These are phyloP conservation scores for Arthrobotrys pseudoclavata DNA, from an alignment of 2,329 filamentous ascomycete genomes.

Conservation along the genomic window DNA sequence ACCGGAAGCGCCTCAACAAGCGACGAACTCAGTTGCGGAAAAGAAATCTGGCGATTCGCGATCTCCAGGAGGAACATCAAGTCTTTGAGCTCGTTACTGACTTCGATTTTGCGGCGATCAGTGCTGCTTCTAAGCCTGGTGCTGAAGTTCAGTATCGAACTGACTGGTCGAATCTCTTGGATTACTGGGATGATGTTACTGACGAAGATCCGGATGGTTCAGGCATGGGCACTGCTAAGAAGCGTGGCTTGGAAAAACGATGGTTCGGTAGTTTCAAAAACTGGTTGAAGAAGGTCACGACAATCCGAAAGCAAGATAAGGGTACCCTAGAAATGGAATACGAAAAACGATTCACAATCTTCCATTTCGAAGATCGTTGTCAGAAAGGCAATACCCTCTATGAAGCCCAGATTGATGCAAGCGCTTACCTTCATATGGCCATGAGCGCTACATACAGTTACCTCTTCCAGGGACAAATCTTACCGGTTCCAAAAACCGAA, in stretches of 20 bases:
- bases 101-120: slow-evolving; percentile 25
- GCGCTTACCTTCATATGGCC: slow-evolving; percentile 38
- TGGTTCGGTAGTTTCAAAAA: slow-evolving; percentile 26
- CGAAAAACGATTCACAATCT: slow-evolving; percentile 32
- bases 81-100: slow-evolving; percentile 29
- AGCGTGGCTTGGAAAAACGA: slow-evolving; percentile 9
- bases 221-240: slow-evolving; percentile 1
- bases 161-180: slow-evolving; percentile 29
- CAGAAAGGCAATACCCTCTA: slow-evolving; percentile 31
- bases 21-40: slow-evolving; percentile 7
- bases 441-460: slow-evolving; percentile 36
- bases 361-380: slow-evolving; percentile 38
- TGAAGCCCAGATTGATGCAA: slow-evolving; percentile 24
- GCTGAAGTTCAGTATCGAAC: slow-evolving; percentile 34
- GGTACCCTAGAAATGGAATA: slow-evolving; percentile 32
- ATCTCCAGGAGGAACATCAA: slow-evolving; percentile 21
- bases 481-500: slow-evolving; percentile 30
- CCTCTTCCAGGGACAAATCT: slow-evolving; percentile 35
- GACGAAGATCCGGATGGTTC: slow-evolving; percentile 27
- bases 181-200: slow-evolving; percentile 38
- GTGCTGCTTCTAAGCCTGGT: slow-evolving; percentile 24
- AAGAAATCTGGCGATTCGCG: neutral
- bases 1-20: slow-evolving; percentile 14
- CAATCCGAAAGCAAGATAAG: slow-evolving; percentile 23
- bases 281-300: slow-evolving; percentile 27